Evolutionary conservation across 2,329 filamentous ascomycete species (phyloP).

Genomic region (Raffaelea ambrosiae): DNA sequence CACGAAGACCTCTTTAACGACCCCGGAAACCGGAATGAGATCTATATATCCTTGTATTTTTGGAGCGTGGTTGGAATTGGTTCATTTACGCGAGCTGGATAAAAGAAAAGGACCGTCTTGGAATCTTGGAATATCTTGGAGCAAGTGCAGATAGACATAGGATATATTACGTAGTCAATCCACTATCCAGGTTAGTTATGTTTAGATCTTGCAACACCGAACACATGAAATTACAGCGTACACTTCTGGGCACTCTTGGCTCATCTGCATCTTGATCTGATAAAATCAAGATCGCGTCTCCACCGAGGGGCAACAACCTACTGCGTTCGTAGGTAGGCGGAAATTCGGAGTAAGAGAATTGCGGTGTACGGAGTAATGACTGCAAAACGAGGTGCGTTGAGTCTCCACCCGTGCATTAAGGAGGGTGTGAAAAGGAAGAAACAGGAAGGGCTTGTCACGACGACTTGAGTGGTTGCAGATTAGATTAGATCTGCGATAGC

Average conservation of each 20-base stretch:
- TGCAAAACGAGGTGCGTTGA: neutral
- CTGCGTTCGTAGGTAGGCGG: too few relatives aligned
- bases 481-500: conserved; percentile 7
- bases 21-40: too few relatives aligned
- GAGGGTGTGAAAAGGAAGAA: neutral
- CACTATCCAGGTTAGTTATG: too few relatives aligned
- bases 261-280: conserved; percentile 10
- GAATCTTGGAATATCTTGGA: too few relatives aligned
- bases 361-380: neutral
- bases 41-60: neutral
- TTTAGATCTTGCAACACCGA: too few relatives aligned
- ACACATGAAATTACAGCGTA: too few relatives aligned
- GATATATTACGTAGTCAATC: too few relatives aligned
- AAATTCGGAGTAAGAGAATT: neutral
- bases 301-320: neutral
- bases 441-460: neutral
- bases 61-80: neutral
- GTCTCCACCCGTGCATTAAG: neutral
- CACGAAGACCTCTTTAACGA: too few relatives aligned
- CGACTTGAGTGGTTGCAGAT: conserved; percentile 4
- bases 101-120: too few relatives aligned
- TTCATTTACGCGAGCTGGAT: neutral
- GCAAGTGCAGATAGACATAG: too few relatives aligned
- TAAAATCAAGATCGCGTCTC: conserved; percentile 1
- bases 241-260: too few relatives aligned